Evolutionary conservation across 1,284 basidiomycete species (phyloP), one percentile per base, ranked within the genome.

Genomic region (Ustilago vetiveriae): DNA sequence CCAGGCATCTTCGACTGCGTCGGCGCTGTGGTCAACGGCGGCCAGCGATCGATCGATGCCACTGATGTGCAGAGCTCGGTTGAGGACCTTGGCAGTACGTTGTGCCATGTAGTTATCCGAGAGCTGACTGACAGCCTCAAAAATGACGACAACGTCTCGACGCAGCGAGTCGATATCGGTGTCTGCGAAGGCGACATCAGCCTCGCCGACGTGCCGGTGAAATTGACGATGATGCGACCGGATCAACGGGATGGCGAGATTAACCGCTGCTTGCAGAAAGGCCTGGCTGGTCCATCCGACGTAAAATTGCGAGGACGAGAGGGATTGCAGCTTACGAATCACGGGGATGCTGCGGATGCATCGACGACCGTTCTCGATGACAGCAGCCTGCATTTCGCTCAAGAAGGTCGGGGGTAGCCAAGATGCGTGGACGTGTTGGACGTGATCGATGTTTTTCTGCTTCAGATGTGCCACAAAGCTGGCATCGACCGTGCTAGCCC

Each of bases 391-490:
- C 19, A 67, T 51, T 3, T 67, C 64, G 11, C 43, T 22, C 23
- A 60, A 14, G 14, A 66, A 66, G 0, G 51, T 50, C 7, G 63
- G 33, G 3, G 63, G 63, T 3, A 66, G 52, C 63, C 56, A 66
- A 14, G 55, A 26, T 1, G 52, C 55, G n/a, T 51, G 56, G 14
- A 30, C 8, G 11, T 54, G 56, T 22, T 66, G 63, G 0, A 55
- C 52, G 35, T 59, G 42, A 17, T 59, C 42, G n/a, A 55, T 46
- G 13, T 26, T 48, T 4, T 48, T 39, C 27, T 59, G 63, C 22
- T 47, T 55, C 22, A 55, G 26, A n/a, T 55, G 35, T 3, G 37
- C 43, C 6, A 66, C 30, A 40, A 66, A 66, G 35, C 29, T 36
- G 3, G 38, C 22, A 23, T 38, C 41, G 22, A 58, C 27, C 14